Evolutionary conservation across 1,284 basidiomycete genomes (phyloP), one percentile per base, ranked within the genome.

Genomic region (Sanguinoderma infundibulare): DNA sequence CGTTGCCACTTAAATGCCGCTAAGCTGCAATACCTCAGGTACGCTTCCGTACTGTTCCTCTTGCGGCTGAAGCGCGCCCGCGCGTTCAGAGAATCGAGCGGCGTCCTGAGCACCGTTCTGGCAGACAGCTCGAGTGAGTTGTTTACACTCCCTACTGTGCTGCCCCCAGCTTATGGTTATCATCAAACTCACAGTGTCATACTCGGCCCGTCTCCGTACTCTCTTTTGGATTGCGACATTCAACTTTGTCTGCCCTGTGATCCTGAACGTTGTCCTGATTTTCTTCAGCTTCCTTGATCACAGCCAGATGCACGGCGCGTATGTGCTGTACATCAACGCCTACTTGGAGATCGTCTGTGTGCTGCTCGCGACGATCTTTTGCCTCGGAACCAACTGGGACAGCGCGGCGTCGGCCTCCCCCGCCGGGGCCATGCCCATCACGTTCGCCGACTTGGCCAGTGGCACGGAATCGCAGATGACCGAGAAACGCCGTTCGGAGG

Each of bases 171-270:
- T 42, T 17, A 15, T 15, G n/a, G n/a, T 9, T 7, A 42, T 22
- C 39, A 8, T 42, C 6, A 22, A 42, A 8, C 20, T 15, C 6
- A 42, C 6, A 22, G 14, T 6, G 14, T 42, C 53, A 17, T 46
- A 55, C 39, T 32, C 30, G 2, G 7, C 24, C 6, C 46, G 55
- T 7, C 34, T 57, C 22, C 49, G 60, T 35, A 65, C 67, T 1
- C 62, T 75, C 8, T 72, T 74, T 60, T 75, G 73, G 70, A 72
- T 73, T 35, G 63, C 70, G 2, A 49, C 63, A 5, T 69, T 69
- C 34, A 74, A 73, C 62, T 74, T 74, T 53, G 67, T 74, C 46
- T 64, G 74, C 42, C 73, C 74, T 3, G 70, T 69, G 5, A 53
- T 73, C 26, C 56, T 75, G 28, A 67, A 67, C 56, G 62, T 72